These are phyloP conservation scores for Penicillium maclennaniae DNA, from an alignment of 495 filamentous ascomycete species.

Conservation along the genomic window DNA sequence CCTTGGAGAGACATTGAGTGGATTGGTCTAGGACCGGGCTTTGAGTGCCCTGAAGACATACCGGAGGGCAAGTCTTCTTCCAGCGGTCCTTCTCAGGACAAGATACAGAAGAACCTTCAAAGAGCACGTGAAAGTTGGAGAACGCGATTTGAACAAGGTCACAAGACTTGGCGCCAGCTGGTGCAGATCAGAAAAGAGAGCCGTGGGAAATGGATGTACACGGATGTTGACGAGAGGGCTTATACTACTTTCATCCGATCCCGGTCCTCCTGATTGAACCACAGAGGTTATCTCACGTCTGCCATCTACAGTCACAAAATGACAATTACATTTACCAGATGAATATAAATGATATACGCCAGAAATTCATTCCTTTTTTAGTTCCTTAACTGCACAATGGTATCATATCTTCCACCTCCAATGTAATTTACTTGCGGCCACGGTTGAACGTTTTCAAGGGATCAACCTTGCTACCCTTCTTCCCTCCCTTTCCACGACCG, in stretches of 20 bases:
- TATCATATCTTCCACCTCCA: slow-evolving; percentile 22
- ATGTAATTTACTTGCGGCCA: slow-evolving; percentile 25
- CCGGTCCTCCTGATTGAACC: not conserved
- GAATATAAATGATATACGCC: not conserved
- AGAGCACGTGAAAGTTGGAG: not conserved
- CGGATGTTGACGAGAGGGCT: slow-evolving; percentile 27
- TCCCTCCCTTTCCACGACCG: slow-evolving; percentile 50
- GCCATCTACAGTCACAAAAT: not conserved
- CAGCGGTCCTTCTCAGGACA: slow-evolving; percentile 22
- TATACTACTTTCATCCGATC: not conserved
- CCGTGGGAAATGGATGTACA: slow-evolving; percentile 38
- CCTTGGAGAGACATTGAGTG: slow-evolving; percentile 49
- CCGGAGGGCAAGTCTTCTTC: not conserved
- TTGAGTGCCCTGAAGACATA: slow-evolving; percentile 1
- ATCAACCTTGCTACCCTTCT: slow-evolving; percentile 60
- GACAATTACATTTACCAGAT: slow-evolving; percentile 6
- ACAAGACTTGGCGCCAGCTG: slow-evolving; percentile 23
- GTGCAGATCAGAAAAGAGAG: slow-evolving; percentile 25
- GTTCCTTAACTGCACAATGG: slow-evolving; percentile 30
- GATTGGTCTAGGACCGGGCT: slow-evolving; percentile 51
- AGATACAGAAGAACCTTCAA: not conserved
- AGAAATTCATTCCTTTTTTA: slow-evolving; percentile 4
- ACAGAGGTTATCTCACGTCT: not conserved
- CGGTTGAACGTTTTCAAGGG: slow-evolving; percentile 86
- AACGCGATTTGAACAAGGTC: not conserved